Base-by-base conservation (phyloP, 1,139 yeast species). In the Spencermartinsiella ligniputridi region DNA sequence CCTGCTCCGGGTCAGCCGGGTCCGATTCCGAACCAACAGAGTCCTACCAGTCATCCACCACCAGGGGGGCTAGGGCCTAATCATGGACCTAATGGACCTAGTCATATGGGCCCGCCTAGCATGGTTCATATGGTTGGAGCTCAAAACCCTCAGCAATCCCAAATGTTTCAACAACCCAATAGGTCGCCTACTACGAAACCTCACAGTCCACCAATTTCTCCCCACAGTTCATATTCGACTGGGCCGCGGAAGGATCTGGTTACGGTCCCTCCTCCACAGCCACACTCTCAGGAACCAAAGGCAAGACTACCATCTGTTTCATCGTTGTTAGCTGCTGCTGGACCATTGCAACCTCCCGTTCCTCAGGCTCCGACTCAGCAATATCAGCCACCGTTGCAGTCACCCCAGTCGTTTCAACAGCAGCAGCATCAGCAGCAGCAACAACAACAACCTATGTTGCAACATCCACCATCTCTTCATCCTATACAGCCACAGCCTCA, bases 371-470 rank as follows among this genome's bases (percentile, higher is more conserved):
- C n/a, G 2, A 27, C 27, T 17, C 39, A 33, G 12, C 33, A 32
- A 22, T 24, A 17, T 27, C 46, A 13, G 34, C 42, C 15, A 35
- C 25, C 9, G 27, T 20, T 35, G 13, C 24, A 35, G 16, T 11
- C 29, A 8, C 16, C n/a, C 5, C 25, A 3, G 3, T 13, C 13
- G 13, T 35, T 34, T 15, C 44, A 18, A n/a, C 36, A 17, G 32
- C 40, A 24, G n/a, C 41, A 35, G 27, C 37, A 17, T 6, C 24
- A 3, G 2, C 29, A 25, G 13, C 45, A 21, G 16, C 45, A 32
- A 17, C 41, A 37, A n/a, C 37, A 37, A 6, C 45, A 42, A 35
- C 39, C 13, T 13, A 32, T 21, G 33, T 18, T n/a, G 4, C 32
- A 22, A 13, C 33, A n/a, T n/a, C 25, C 9, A 8, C 25, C 11